Evolutionary conservation across 352 stramenopile species (phyloP).

Genomic region (Globisporangium camurandrum): DNA sequence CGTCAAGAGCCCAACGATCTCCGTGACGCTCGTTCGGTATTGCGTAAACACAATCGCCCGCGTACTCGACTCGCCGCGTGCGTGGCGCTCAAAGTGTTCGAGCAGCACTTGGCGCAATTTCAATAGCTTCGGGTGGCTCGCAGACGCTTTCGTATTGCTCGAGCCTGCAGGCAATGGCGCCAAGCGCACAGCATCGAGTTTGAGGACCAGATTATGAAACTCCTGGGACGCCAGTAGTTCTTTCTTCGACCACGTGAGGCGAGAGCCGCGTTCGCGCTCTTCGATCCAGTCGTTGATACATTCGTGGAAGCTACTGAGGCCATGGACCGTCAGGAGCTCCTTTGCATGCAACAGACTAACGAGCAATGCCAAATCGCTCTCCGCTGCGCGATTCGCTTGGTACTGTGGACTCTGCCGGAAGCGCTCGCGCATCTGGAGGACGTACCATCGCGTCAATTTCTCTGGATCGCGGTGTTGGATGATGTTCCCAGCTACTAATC

Average conservation of each 20-base stretch:
- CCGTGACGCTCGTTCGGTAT: conserved; percentile 90
- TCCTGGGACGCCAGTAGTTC: conserved; percentile 65
- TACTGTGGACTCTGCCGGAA: conserved; percentile 69
- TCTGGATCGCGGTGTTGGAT: conserved; percentile 67
- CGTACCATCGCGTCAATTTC: conserved; percentile 68
- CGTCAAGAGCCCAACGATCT: conserved; percentile 87
- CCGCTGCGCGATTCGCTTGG: conserved; percentile 51
- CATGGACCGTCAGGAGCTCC: conserved; percentile 70
- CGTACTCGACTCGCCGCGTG: conserved; percentile 67
- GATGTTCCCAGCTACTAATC: conserved; percentile 44
- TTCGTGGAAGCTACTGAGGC: conserved; percentile 63
- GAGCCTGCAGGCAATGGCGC: conserved; percentile 7
- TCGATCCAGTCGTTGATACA: conserved; percentile 53
- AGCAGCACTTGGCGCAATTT: conserved; percentile 89
- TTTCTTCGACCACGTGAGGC: conserved; percentile 74
- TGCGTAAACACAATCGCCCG: conserved; percentile 98
- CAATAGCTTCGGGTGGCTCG: conserved; percentile 70
- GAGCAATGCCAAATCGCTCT: conserved; percentile 71
- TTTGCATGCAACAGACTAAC: conserved; percentile 70
- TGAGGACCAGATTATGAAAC: conserved; percentile 54
- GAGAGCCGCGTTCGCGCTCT: conserved; percentile 34
- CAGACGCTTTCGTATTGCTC: conserved; percentile 3
- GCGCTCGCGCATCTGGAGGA: conserved; percentile 65
- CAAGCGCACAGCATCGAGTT: conserved; percentile 23
- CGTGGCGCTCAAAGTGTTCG: conserved; percentile 82